phyloP scores from a whole-genome alignment of 2,329 filamentous ascomycete species.

The Aureobasidium sp. region DNA sequence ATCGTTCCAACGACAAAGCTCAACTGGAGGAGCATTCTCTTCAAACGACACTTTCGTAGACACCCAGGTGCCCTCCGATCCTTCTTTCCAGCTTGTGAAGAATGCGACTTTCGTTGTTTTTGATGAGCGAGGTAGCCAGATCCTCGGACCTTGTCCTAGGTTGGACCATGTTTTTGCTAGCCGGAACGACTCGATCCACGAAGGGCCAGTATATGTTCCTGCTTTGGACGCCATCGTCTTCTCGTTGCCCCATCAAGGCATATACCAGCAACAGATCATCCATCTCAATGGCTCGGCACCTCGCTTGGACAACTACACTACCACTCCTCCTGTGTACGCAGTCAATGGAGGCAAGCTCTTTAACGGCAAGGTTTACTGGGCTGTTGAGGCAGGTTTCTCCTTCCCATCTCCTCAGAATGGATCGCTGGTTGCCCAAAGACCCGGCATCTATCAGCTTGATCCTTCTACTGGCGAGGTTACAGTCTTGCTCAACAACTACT shows the following conservation, averaged over 20 bases:
- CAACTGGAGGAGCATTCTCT: background rate
- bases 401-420: conserved; percentile 22
- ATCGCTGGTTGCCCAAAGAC: conserved; percentile 29
- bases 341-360: conserved; percentile 36
- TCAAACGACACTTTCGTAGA: conserved; percentile 18
- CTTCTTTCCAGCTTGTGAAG: conserved; percentile 24
- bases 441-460: conserved; percentile 31
- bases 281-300: conserved; percentile 37
- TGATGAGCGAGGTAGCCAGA: conserved; percentile 29
- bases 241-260: conserved; percentile 30
- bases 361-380: conserved; percentile 34
- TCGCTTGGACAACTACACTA: conserved; percentile 32
- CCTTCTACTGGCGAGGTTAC: conserved; percentile 36
- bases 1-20: conserved; percentile 14
- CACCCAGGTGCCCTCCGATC: conserved; percentile 23
- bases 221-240: conserved; percentile 35
- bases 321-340: conserved; percentile 36
- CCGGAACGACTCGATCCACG: conserved; percentile 33
- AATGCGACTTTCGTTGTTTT: conserved; percentile 29
- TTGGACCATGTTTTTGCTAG: conserved; percentile 33
- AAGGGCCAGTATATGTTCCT: conserved; percentile 36
- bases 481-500: conserved; percentile 39
- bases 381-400: conserved; percentile 19
- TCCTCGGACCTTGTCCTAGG: conserved; percentile 31
- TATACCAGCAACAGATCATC: conserved; percentile 29